These are phyloP conservation scores for Leucocoprinus leucothites DNA, from an alignment of 768 basidiomycete species.

Conservation along the genomic window DNA sequence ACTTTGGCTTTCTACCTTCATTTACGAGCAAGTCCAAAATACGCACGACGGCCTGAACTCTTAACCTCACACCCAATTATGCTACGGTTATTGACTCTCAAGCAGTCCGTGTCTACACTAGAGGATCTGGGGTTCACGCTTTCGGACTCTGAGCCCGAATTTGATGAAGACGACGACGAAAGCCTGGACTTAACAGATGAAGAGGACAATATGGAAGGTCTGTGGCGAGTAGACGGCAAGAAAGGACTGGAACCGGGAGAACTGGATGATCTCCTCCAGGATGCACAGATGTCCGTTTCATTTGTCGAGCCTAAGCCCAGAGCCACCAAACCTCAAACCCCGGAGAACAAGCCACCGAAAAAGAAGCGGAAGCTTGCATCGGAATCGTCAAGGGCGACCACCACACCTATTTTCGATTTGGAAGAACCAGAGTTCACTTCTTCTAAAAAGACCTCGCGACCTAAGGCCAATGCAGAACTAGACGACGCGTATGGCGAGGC, in stretches of 20 bases:
- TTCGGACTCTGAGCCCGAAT: constrained; percentile 46
- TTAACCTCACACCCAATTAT: constrained; percentile 73
- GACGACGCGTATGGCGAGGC: constrained; percentile 76
- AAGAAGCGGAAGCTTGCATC: constrained; percentile 58
- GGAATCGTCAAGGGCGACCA: constrained; percentile 25
- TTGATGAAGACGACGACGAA: constrained; percentile 38
- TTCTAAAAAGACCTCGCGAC: constrained; percentile 30
- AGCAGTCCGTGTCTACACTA: constrained; percentile 75
- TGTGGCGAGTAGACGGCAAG: constrained; percentile 40
- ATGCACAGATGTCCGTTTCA: constrained; percentile 33
- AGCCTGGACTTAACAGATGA: constrained; percentile 18
- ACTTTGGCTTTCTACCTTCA: constrained; percentile 91
- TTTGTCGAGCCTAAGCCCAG: constrained; percentile 20
- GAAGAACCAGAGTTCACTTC: constrained; percentile 71
- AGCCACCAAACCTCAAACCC: neutral
- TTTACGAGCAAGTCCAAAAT: constrained; percentile 69
- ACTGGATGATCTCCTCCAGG: constrained; percentile 54
- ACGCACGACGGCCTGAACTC: constrained; percentile 55
- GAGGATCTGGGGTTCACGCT: constrained; percentile 79
- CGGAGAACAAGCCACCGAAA: constrained; percentile 38
- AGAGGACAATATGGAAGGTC: constrained; percentile 33
- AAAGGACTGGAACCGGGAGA: constrained; percentile 41
- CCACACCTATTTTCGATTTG: constrained; percentile 65
- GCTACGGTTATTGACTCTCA: constrained; percentile 73
- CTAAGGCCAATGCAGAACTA: constrained; percentile 20